Evolutionary conservation across 1,284 basidiomycete genomes (phyloP), one percentile per base, ranked within the genome.

Genomic region (Ustilago esculenta): DNA sequence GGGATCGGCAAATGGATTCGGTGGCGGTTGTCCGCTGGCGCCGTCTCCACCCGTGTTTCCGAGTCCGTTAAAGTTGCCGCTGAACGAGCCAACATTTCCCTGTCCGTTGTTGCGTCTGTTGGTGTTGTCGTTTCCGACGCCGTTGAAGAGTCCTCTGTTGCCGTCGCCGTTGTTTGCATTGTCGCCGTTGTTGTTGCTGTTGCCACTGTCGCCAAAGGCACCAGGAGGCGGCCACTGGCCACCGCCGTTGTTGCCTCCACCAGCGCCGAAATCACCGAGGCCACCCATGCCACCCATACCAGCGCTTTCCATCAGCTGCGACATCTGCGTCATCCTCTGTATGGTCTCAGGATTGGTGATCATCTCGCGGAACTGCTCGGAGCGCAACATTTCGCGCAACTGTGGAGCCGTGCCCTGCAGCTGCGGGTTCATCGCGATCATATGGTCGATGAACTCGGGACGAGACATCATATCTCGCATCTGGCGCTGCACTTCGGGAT

Each of bases 381-480:
- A 75, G n/a, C 56, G 72, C 56, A 80, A 63, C 75, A 79, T 73
- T 30, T 77, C 69, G 21, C 73, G 72, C 68, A 79, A 56, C 46
- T 79, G 77, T 1, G 77, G 77, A 1, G 56, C 75, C 75, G 80
- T 76, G 18, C 55, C 50, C 34, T 69, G 64, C 39, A 80, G 59
- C 56, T 80, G 73, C 15, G 78, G 78, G 54, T 79, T 76, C 60
- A 66, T 61, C 17, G 77, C 76, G 29, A 79, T 73, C 51, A 81
- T 75, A 53, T 80, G 77, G 49, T 81, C 79, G 49, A 81, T 60
- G 24, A 81, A 76, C 36, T 78, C 77, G 20, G 79, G 79, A 10
- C 75, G 68, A 4, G 63, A 49, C 42, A 81, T 72, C 68, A 75
- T 72, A n/a, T 70, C 64, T 4, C 77, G 66, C 77, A 80, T 78